phyloP scores from a whole-genome alignment of 768 basidiomycete species.

The Russula sp. region DNA sequence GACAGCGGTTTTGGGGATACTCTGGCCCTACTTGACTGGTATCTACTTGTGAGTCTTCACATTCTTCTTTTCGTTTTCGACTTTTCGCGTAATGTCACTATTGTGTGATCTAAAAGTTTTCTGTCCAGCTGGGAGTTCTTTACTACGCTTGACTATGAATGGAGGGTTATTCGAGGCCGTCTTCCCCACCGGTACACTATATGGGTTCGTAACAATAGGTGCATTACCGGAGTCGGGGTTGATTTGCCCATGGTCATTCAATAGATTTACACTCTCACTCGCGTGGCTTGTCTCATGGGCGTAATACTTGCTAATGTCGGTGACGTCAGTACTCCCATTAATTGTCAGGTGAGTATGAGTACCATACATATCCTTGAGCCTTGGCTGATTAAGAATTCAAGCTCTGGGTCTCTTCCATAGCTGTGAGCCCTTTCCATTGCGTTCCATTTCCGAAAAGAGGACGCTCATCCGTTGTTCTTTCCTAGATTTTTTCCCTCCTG shows the following conservation, averaged over 20 bases:
- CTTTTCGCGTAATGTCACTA: no score
- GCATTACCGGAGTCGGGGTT: neutral
- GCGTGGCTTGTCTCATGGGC: neutral
- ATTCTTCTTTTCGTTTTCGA: neutral
- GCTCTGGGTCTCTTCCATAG: neutral
- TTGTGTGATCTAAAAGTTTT: neutral
- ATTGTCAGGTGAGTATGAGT: neutral
- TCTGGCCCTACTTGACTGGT: neutral
- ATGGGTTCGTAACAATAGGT: neutral
- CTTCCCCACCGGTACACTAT: neutral
- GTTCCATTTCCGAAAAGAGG: neutral
- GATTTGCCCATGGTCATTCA: neutral
- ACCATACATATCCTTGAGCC: no score
- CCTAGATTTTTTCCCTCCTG: constrained; percentile 1
- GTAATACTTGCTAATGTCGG: neutral
- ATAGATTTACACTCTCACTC: neutral
- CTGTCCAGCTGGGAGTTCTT: constrained; percentile 4
- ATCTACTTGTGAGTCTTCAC: neutral
- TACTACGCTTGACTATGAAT: neutral
- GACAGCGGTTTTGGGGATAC: neutral
- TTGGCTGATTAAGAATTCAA: neutral
- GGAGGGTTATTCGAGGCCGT: neutral
- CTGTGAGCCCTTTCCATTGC: neutral
- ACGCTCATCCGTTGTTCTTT: neutral
- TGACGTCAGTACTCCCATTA: neutral